Evolutionary conservation across 1,284 basidiomycete species (phyloP).

Genomic region (Veloporphyrellus conicus): DNA sequence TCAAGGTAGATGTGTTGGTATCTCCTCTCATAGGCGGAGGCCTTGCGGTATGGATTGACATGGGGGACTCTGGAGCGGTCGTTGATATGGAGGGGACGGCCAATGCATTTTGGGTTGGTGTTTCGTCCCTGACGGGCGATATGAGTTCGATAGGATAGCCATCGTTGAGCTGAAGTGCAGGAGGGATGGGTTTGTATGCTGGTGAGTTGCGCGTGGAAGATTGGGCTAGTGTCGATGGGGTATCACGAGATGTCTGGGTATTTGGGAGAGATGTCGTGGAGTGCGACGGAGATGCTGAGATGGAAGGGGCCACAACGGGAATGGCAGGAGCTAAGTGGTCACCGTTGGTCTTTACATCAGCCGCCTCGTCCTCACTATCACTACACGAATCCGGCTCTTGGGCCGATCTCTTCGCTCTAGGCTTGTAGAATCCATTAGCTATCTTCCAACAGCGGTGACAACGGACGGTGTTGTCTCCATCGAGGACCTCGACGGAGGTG

Average conservation of each 20-base stretch:
- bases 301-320: conserved; percentile 6
- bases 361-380: conserved; percentile 30
- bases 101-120: conserved; percentile 34
- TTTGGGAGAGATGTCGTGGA: conserved; percentile 20
- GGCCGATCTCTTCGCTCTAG: conserved; percentile 31
- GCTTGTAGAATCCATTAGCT: conserved; percentile 57
- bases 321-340: not conserved
- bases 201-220: conserved; percentile 28
- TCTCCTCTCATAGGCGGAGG: conserved; percentile 12
- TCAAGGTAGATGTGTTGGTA: conserved; percentile 17
- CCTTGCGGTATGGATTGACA: conserved; percentile 19
- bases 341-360: not conserved
- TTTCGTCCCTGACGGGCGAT: conserved; percentile 6
- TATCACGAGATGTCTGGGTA: conserved; percentile 27
- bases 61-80: conserved; percentile 43
- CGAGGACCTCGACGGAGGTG: conserved; percentile 84
- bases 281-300: conserved; percentile 8
- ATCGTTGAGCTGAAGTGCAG: conserved; percentile 31
- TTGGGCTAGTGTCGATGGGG: conserved; percentile 21
- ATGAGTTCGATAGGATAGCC: conserved; percentile 22
- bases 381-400: conserved; percentile 32
- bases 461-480: conserved; percentile 91
- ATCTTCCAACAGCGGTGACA: conserved; percentile 92
- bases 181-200: conserved; percentile 26
- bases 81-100: conserved; percentile 54